phyloP scores from a whole-genome alignment of 129 eudicot species.

The Flaveria brownii region DNA sequence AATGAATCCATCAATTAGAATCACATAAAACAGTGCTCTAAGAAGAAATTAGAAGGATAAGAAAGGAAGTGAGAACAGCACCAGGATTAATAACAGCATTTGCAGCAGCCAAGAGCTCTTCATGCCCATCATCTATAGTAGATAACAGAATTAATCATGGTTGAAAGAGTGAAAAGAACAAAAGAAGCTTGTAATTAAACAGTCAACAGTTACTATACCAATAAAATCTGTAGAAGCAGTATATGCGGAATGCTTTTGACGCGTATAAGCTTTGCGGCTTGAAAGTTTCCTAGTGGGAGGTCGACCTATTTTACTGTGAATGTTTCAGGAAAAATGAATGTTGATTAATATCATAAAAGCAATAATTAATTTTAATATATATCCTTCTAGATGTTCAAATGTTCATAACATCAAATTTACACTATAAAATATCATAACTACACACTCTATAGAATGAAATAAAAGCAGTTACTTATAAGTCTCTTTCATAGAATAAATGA shows the following conservation, averaged over 20 bases:
- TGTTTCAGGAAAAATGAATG: slow-evolving; percentile 11
- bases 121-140: slow-evolving; percentile 79
- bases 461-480: neutral
- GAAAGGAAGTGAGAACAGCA: slow-evolving; percentile 30
- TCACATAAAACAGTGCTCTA: neutral
- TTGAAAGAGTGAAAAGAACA: neutral
- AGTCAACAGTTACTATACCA: slow-evolving; percentile 41
- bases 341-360: neutral
- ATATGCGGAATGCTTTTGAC: slow-evolving; percentile 61
- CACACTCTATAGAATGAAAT: neutral
- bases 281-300: slow-evolving; percentile 80
- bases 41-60: neutral
- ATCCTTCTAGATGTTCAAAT: neutral
- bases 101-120: slow-evolving; percentile 81
- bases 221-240: slow-evolving; percentile 65
- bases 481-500: neutral
- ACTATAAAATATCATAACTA: neutral
- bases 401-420: neutral
- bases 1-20: slow-evolving; percentile 15
- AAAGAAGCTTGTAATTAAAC: neutral
- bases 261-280: slow-evolving; percentile 69
- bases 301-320: slow-evolving; percentile 66
- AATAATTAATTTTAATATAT: neutral
- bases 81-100: slow-evolving; percentile 68
- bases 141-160: slow-evolving; percentile 37